Conservation (phyloP, 441 rosid species). For the Flueggea neowawraea region DNA sequence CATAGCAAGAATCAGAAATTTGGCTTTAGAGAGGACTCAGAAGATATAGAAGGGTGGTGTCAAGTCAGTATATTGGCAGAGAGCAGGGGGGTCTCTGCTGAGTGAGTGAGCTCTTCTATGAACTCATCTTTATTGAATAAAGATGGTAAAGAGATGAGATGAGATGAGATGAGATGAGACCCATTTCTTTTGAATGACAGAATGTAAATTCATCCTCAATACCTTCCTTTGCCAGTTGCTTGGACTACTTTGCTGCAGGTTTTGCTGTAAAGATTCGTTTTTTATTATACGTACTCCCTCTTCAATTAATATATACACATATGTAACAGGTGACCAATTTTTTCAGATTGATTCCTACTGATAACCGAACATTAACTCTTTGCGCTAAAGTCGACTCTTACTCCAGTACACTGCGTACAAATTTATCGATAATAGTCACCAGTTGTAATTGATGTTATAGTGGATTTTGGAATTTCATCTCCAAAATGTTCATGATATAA, state of each 20-base stretch:
- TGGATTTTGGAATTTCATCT: no score
- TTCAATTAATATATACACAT: no score
- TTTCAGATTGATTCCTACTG: no score
- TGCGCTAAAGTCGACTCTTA: no score
- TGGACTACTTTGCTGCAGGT: slow-evolving; percentile 5
- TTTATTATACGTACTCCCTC: no score
- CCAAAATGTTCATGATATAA: no score
- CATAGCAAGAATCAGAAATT: background rate
- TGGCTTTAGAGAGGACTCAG: background rate
- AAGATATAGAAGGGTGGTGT: slow-evolving; percentile 10
- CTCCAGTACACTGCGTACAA: no score
- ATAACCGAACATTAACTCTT: no score
- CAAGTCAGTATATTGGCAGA: slow-evolving; percentile 11
- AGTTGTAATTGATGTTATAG: no score
- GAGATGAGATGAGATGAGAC: slow-evolving; percentile 8
- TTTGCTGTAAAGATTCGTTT: no score
- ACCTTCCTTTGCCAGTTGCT: slow-evolving; percentile 2
- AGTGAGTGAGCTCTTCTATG: slow-evolving; percentile 17
- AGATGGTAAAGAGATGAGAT: slow-evolving; percentile 29
- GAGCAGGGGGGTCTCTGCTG: background rate
- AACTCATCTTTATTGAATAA: slow-evolving; percentile 39
- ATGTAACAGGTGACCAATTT: no score
- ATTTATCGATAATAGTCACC: no score
- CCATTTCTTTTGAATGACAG: slow-evolving; percentile 22
- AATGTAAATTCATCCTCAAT: slow-evolving; percentile 22